Conservation (phyloP, 2,329 filamentous ascomycete genomes). For the Scedosporium aurantiacum region DNA sequence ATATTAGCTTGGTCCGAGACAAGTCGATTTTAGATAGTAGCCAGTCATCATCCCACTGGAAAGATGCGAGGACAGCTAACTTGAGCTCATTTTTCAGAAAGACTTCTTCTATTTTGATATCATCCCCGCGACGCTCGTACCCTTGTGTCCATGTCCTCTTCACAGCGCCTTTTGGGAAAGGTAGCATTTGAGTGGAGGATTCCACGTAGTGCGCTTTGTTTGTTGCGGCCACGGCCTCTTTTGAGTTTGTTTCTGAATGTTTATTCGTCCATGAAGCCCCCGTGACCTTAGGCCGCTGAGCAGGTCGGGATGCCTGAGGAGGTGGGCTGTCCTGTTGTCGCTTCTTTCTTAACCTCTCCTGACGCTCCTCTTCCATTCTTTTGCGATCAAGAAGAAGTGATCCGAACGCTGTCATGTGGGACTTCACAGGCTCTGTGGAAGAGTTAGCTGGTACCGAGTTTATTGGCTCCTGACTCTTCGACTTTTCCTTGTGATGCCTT, state of each 20-base stretch:
- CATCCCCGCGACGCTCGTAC: conserved; percentile 48
- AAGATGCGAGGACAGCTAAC: conserved; percentile 75
- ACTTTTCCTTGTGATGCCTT: background rate
- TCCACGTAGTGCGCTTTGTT: conserved; percentile 12
- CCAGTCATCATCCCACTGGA: conserved; percentile 77
- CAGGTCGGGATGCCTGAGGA: background rate
- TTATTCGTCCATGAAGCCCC: background rate
- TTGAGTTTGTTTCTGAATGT: background rate
- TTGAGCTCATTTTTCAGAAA: conserved; percentile 61
- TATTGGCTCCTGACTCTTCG: background rate
- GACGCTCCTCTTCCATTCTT: conserved; percentile 75
- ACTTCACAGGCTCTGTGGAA: conserved; percentile 5
- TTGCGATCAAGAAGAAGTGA: conserved; percentile 58
- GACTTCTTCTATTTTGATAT: conserved; percentile 83
- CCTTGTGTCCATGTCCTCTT: conserved; percentile 72
- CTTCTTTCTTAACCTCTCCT: conserved; percentile 39
- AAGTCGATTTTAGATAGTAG: conserved; percentile 59
- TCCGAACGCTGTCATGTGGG: conserved; percentile 15
- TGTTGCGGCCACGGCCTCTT: background rate
- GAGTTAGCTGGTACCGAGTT: background rate
- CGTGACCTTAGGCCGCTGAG: background rate
- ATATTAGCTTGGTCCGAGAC: conserved; percentile 47
- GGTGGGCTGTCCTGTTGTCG: background rate
- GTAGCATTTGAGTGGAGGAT: conserved; percentile 16
- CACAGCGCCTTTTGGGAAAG: conserved; percentile 50